Percentiles rank a stretch among this genome's conserved stretches.
These are phyloP conservation scores for Cucurbita moschata DNA, from an alignment of 306 rosid genomes.

Conservation along the genomic window DNA sequence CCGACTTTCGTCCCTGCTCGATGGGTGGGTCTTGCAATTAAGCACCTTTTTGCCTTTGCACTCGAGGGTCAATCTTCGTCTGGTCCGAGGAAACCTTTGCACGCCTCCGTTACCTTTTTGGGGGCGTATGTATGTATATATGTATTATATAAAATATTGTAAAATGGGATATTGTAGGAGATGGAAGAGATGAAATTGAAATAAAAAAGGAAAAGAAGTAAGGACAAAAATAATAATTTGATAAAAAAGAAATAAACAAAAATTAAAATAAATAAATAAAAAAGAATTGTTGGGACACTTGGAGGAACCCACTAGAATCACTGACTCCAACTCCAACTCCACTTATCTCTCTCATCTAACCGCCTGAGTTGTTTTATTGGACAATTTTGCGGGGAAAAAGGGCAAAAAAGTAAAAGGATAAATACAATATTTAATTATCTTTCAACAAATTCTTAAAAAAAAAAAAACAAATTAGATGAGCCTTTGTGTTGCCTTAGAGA, in stretches of 20 bases:
- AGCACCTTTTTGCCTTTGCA: too few relatives aligned
- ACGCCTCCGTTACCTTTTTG: too few relatives aligned
- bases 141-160: too few relatives aligned
- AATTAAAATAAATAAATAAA: not conserved
- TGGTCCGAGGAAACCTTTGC: too few relatives aligned
- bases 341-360: slow-evolving; percentile 30
- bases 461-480: not conserved
- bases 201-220: too few relatives aligned
- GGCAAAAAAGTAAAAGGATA: not conserved
- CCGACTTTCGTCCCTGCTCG: too few relatives aligned
- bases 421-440: not conserved
- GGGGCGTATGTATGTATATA: too few relatives aligned
- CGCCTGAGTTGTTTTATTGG: slow-evolving; percentile 41
- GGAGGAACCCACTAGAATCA: slow-evolving; percentile 7
- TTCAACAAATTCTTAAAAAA: not conserved
- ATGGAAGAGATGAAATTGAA: too few relatives aligned
- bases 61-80: too few relatives aligned
- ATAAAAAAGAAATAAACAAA: not conserved
- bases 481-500: not conserved
- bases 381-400: not conserved
- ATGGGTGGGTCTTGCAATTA: too few relatives aligned
- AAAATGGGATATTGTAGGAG: too few relatives aligned
- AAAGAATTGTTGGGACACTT: not conserved
- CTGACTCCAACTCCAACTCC: slow-evolving; percentile 37
- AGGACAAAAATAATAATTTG: not conserved